Conservation (phyloP, 1,284 basidiomycete genomes). For the Tilletia setariae region DNA sequence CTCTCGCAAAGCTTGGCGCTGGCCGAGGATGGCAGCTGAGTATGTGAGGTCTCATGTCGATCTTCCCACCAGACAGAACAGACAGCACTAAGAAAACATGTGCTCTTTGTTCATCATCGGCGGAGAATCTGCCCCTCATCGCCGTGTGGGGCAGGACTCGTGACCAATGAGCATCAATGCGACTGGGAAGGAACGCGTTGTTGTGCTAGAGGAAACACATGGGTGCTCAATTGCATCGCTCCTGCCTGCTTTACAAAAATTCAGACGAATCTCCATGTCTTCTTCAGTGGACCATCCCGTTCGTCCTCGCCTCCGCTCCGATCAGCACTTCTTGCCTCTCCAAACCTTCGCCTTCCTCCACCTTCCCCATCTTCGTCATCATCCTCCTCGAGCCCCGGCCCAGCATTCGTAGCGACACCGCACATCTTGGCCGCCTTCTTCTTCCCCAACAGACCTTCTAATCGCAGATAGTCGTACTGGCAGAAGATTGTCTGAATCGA, state of each 20-base stretch:
- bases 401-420: background rate
- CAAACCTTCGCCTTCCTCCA: background rate
- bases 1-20: too few relatives aligned
- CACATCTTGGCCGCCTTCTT: conserved; percentile 6
- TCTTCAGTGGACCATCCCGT: conserved; percentile 3
- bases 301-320: conserved; percentile 3
- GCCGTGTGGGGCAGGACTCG: too few relatives aligned
- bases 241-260: background rate
- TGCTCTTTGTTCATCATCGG: too few relatives aligned
- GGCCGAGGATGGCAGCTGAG: too few relatives aligned
- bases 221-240: too few relatives aligned
- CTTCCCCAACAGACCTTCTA: conserved; percentile 72
- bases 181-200: too few relatives aligned
- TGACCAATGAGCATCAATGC: too few relatives aligned
- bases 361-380: background rate
- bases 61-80: too few relatives aligned
- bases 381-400: background rate
- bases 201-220: too few relatives aligned
- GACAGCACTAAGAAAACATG: too few relatives aligned
- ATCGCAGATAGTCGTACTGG: conserved; percentile 78
- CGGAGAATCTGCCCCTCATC: too few relatives aligned
- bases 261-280: conserved; percentile 8
- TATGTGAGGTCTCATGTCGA: too few relatives aligned
- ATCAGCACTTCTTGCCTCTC: background rate
- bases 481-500: conserved; percentile 67